phyloP scores from a whole-genome alignment of 768 basidiomycete species.

The Mycena vitilis region DNA sequence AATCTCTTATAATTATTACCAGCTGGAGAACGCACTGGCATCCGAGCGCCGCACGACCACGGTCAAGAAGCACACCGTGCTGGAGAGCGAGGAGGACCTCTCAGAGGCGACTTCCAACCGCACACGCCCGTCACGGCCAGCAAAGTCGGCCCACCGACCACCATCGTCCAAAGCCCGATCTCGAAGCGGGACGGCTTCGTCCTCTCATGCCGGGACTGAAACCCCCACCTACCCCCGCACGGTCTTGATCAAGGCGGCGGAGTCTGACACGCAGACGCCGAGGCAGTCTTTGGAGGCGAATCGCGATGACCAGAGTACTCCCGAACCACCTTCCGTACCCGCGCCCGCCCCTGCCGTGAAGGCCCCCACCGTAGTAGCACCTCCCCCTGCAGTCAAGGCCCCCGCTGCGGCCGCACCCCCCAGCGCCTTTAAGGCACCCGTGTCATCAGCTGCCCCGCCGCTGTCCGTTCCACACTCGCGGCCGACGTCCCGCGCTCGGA shows the following conservation, averaged over 20 bases:
- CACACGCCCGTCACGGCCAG: constrained; percentile 53
- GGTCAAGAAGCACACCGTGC: constrained; percentile 49
- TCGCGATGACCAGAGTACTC: constrained; percentile 48
- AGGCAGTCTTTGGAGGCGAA: constrained; percentile 50
- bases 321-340: constrained; percentile 45
- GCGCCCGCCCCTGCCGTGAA: constrained; percentile 1
- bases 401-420: background rate
- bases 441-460: background rate
- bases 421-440: too few species aligned
- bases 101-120: constrained; percentile 58
- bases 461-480: constrained; percentile 16
- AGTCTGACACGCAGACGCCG: constrained; percentile 50
- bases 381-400: constrained; percentile 29
- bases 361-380: constrained; percentile 18
- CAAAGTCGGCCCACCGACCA: constrained; percentile 45
- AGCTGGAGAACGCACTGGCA: constrained; percentile 83
- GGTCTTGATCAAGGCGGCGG: constrained; percentile 45
- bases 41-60: constrained; percentile 64
- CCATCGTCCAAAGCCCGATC: constrained; percentile 54
- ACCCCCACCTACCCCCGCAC: constrained; percentile 43
- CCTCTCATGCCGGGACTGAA: constrained; percentile 58
- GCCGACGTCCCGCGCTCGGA: constrained; percentile 16
- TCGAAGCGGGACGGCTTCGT: constrained; percentile 74
- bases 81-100: constrained; percentile 69
- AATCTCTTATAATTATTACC: constrained; percentile 27